Percentiles rank a stretch among this genome's conserved stretches.
These are phyloP conservation scores for Paramecium tetraurelia DNA, from an alignment of 73 alveolate species.

Conservation along the genomic window DNA sequence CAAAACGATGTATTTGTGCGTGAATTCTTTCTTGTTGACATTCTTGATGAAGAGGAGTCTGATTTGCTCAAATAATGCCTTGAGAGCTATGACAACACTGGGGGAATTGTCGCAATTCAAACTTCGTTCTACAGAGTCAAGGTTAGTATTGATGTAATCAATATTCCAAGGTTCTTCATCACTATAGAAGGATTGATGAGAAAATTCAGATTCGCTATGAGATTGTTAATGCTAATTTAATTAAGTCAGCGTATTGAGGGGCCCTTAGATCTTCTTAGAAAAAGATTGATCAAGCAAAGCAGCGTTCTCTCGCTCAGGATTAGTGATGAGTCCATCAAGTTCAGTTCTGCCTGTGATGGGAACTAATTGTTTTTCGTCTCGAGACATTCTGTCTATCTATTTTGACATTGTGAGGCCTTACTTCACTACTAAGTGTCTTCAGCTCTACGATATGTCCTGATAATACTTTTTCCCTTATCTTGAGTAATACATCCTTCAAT, in stretches of 20 bases:
- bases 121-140: background rate
- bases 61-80: background rate
- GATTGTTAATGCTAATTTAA: background rate
- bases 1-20: background rate
- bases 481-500: background rate
- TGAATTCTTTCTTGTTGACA: background rate
- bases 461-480: constrained; percentile 17
- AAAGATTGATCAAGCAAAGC: background rate
- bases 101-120: background rate
- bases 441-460: constrained; percentile 30
- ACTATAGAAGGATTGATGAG: background rate
- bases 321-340: background rate
- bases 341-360: background rate
- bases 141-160: background rate
- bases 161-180: constrained; percentile 28
- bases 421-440: constrained; percentile 23
- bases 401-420: constrained; percentile 6
- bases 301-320: background rate
- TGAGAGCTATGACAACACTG: background rate
- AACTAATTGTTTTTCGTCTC: background rate
- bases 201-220: background rate
- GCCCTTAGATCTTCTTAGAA: background rate
- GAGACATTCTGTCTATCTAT: constrained; percentile 7
- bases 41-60: background rate
- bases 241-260: background rate